Conservation (phyloP, 1,284 basidiomycete genomes). For the Rhodotorula sp. region DNA sequence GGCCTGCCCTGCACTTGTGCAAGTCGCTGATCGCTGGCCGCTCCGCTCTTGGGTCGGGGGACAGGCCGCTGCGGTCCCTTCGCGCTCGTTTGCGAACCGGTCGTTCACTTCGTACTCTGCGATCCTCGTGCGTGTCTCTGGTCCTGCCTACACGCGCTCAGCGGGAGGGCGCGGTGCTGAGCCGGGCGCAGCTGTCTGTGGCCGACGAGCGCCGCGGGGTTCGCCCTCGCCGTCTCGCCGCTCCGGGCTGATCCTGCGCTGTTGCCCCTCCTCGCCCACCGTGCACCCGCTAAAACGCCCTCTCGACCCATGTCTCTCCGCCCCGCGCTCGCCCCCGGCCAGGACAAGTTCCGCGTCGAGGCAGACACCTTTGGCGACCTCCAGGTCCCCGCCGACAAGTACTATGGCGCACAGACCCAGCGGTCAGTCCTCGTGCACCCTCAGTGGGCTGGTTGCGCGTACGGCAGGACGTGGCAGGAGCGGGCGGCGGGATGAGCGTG, state of each 20-base stretch:
- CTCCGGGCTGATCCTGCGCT: neutral
- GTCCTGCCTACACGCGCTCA: neutral
- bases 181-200: neutral
- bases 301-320: slow-evolving; percentile 9
- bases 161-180: no score
- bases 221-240: neutral
- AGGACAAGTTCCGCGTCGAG: slow-evolving; percentile 55
- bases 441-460: neutral
- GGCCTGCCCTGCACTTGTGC: neutral
- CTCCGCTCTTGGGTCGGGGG: neutral
- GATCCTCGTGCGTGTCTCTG: slow-evolving; percentile 21
- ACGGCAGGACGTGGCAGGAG: neutral
- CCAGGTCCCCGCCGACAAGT: slow-evolving; percentile 87
- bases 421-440: slow-evolving; percentile 58
- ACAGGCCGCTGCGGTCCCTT: slow-evolving; percentile 20
- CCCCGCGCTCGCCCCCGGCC: slow-evolving; percentile 32
- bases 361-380: slow-evolving; percentile 90
- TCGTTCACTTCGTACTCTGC: slow-evolving; percentile 33
- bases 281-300: no score
- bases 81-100: slow-evolving; percentile 28
- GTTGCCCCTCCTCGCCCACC: neutral
- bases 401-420: slow-evolving; percentile 99
- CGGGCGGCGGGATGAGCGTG: neutral
- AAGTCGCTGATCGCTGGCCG: neutral
- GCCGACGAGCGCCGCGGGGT: neutral